These are phyloP conservation scores for Flagelloscypha sp. DNA, from an alignment of 768 basidiomycete genomes.

Conservation along the genomic window DNA sequence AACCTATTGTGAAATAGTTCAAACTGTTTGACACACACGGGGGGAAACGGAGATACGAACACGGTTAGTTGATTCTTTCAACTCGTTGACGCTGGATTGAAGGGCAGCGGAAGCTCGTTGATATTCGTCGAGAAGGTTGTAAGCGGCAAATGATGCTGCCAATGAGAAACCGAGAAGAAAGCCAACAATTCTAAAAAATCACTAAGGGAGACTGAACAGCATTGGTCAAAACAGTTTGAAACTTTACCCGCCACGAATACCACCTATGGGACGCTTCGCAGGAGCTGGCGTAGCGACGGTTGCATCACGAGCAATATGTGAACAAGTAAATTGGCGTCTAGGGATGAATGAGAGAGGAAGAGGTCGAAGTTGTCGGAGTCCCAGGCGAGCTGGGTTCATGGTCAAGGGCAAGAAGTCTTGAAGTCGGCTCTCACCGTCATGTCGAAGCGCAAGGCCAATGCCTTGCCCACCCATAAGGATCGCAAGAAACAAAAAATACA, in stretches of 20 bases:
- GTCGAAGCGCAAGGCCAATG: too few species aligned
- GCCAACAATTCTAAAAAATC: slow-evolving; percentile 55
- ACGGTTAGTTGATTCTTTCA: slow-evolving; percentile 78
- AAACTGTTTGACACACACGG: not conserved
- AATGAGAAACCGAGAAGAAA: slow-evolving; percentile 88
- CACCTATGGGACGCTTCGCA: slow-evolving; percentile 71
- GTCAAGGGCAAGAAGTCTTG: too few species aligned
- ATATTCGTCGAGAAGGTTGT: slow-evolving; percentile 86
- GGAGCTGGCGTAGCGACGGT: slow-evolving; percentile 47
- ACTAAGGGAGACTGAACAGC: slow-evolving; percentile 4
- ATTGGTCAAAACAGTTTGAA: slow-evolving; percentile 1
- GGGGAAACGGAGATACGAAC: slow-evolving; percentile 23
- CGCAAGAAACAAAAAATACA: slow-evolving; percentile 65
- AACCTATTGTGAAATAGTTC: slow-evolving; percentile 38
- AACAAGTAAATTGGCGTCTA: too few species aligned
- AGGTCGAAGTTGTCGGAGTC: too few species aligned
- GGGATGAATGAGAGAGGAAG: too few species aligned
- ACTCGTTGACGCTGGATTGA: slow-evolving; percentile 80
- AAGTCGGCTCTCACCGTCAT: too few species aligned
- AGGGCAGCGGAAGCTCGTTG: slow-evolving; percentile 80
- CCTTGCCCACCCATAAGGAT: too few species aligned
- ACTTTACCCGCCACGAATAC: slow-evolving; percentile 55
- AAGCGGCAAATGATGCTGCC: slow-evolving; percentile 80
- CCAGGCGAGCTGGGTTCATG: too few species aligned
- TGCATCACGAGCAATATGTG: slow-evolving; percentile 31